Evolutionary conservation across 2,329 filamentous ascomycete genomes (phyloP).

Genomic region (Gaeumannomyces sp.): DNA sequence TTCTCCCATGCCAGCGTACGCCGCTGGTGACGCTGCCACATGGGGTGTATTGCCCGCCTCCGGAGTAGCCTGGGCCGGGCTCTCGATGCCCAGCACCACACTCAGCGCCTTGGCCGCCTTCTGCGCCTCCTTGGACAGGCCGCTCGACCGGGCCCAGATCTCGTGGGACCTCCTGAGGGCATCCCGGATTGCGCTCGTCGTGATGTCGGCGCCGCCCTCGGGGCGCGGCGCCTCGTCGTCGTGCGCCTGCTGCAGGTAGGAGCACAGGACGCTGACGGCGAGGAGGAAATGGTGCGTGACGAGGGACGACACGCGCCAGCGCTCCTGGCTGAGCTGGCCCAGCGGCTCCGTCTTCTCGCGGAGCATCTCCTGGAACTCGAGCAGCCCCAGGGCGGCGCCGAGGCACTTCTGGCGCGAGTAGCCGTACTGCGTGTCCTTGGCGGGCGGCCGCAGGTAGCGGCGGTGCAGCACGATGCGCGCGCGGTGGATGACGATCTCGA

Average conservation of each 20-base stretch:
- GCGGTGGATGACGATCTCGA: slow-evolving; percentile 22
- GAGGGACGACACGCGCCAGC: slow-evolving; percentile 36
- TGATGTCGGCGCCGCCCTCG: no score
- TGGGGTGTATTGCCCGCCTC: no score
- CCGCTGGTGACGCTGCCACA: no score
- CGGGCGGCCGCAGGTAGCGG: slow-evolving; percentile 23
- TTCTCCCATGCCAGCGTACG: no score
- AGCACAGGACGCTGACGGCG: slow-evolving; percentile 39
- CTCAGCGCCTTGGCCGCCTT: no score
- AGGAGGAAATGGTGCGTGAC: slow-evolving; percentile 40
- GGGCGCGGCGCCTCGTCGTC: not conserved
- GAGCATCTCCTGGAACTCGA: slow-evolving; percentile 36
- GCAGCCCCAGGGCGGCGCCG: slow-evolving; percentile 35
- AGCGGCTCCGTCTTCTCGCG: slow-evolving; percentile 33
- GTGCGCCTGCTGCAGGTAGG: slow-evolving; percentile 24
- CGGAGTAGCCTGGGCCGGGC: no score
- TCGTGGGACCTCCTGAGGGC: no score
- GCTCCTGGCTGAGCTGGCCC: slow-evolving; percentile 31
- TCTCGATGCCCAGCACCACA: no score
- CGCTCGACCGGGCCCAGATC: no score
- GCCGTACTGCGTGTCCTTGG: slow-evolving; percentile 27
- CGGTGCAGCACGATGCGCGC: slow-evolving; percentile 20
- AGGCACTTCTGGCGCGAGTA: slow-evolving; percentile 36
- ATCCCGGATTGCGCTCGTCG: no score
- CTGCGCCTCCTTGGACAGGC: no score